Percentiles rank a stretch among this genome's conserved stretches.
phyloP scores from a whole-genome alignment of 768 basidiomycete genomes.

The Tubosaeta sp. region DNA sequence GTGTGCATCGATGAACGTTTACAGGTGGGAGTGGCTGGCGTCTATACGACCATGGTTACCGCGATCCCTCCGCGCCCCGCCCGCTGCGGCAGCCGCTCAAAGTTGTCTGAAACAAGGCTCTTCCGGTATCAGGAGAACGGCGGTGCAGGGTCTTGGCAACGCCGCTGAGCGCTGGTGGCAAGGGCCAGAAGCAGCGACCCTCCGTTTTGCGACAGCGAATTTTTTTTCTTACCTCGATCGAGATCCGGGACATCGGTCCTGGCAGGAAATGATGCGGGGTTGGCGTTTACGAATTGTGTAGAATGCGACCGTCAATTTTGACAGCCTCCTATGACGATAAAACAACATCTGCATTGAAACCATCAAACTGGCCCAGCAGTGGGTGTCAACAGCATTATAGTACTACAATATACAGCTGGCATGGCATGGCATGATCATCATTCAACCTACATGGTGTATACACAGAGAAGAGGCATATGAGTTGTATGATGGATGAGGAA shows the following conservation, averaged over 20 bases:
- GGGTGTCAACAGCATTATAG: slow-evolving; percentile 28
- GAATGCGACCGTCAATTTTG: not conserved
- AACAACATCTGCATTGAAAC: slow-evolving; percentile 20
- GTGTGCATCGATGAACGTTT: not conserved
- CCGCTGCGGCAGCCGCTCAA: slow-evolving; percentile 8
- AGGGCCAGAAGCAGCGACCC: slow-evolving; percentile 21
- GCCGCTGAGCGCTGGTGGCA: slow-evolving; percentile 27
- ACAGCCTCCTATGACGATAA: not conserved
- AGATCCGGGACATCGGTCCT: slow-evolving; percentile 28
- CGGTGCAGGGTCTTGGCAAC: slow-evolving; percentile 23
- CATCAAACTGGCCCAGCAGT: slow-evolving; percentile 17
- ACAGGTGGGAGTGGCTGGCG: not conserved
- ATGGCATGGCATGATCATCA: slow-evolving; percentile 14
- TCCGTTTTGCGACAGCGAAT: slow-evolving; percentile 28
- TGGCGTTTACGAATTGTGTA: slow-evolving; percentile 13
- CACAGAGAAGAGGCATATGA: slow-evolving; percentile 18
- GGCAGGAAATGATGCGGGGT: slow-evolving; percentile 21
- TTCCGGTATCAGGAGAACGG: slow-evolving; percentile 9
- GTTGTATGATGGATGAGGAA: slow-evolving; percentile 6
- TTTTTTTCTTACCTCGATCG: slow-evolving; percentile 19
- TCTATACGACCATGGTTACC: slow-evolving; percentile 4
- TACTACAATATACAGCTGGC: slow-evolving; percentile 29
- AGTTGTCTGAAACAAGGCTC: slow-evolving; percentile 6
- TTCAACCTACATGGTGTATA: slow-evolving; percentile 29
- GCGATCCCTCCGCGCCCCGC: slow-evolving; percentile 24